Evolutionary conservation across 306 rosid species (phyloP).

Genomic region (Prunus persica): DNA sequence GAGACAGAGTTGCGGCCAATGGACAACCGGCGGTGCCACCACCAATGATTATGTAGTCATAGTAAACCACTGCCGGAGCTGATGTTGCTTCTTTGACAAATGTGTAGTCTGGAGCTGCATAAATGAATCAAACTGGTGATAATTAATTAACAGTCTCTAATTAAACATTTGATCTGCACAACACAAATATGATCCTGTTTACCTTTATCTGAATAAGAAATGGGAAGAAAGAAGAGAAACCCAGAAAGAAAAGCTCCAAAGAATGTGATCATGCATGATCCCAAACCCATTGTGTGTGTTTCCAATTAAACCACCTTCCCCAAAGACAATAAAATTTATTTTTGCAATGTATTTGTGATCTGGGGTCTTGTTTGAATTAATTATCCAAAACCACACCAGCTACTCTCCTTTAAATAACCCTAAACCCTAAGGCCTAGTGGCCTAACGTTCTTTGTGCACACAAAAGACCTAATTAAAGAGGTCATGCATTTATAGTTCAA

Average conservation of each 20-base stretch:
- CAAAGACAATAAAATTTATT: not conserved
- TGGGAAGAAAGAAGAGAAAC: conserved; percentile 29
- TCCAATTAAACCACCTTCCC: not conserved
- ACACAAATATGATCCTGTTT: not conserved
- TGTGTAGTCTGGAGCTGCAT: conserved; percentile 38
- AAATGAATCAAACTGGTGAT: not conserved
- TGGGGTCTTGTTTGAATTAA: not conserved
- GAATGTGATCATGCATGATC: conserved; percentile 3
- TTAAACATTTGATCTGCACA: not conserved
- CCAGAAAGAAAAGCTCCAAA: conserved; percentile 31
- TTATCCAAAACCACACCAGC: not conserved
- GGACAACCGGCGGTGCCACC: conserved; percentile 93
- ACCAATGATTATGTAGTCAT: conserved; percentile 70
- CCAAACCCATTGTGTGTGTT: too few species aligned
- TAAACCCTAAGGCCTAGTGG: not conserved
- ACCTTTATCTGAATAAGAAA: conserved; percentile 32
- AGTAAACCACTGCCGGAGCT: conserved; percentile 39
- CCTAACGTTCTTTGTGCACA: conserved; percentile 17
- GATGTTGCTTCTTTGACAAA: conserved; percentile 55
- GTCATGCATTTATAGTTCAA: conserved; percentile 30
- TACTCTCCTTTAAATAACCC: conserved; percentile 10
- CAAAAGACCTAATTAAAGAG: not conserved
- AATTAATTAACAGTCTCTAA: not conserved
- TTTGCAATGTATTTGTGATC: not conserved
- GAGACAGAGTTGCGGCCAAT: conserved; percentile 71